These are phyloP conservation scores for Diatrype stigma DNA, from an alignment of 2,329 filamentous ascomycete species.

Conservation along the genomic window DNA sequence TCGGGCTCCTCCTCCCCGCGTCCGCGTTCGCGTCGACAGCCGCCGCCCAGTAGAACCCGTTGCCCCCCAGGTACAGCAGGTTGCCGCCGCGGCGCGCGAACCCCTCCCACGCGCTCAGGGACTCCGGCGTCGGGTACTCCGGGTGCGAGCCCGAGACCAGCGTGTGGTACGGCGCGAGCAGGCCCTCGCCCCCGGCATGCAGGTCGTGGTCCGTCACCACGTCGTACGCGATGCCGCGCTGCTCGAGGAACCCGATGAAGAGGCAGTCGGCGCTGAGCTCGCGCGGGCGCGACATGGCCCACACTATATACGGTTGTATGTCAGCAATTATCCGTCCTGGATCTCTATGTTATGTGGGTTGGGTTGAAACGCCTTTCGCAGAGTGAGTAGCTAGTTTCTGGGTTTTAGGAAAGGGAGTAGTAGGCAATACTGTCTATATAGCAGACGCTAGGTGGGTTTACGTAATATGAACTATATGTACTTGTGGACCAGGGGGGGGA, in stretches of 20 bases:
- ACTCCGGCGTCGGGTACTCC: slow-evolving; percentile 28
- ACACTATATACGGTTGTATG: no score
- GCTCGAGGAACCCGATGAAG: slow-evolving; percentile 32
- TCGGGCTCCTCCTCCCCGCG: no score
- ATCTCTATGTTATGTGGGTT: no score
- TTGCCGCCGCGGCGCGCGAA: slow-evolving; percentile 27
- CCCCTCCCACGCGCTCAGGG: slow-evolving; percentile 22
- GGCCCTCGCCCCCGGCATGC: slow-evolving; percentile 16
- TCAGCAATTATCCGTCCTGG: no score
- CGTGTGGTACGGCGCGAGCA: slow-evolving; percentile 17
- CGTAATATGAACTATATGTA: no score
- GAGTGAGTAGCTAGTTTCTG: no score
- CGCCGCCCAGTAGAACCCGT: slow-evolving; percentile 32
- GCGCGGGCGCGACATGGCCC: slow-evolving; percentile 30
- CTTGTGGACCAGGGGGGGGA: no score
- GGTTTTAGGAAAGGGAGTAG: no score
- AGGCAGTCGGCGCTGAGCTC: slow-evolving; percentile 32
- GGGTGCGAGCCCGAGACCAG: slow-evolving; percentile 30
- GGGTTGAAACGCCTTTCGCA: no score
- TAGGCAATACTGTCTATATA: no score
- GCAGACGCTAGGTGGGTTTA: no score
- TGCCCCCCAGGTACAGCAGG: slow-evolving; percentile 33
- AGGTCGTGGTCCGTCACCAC: slow-evolving; percentile 34
- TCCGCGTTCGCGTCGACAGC: slow-evolving; percentile 17
- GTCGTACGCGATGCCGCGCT: slow-evolving; percentile 26